Percentiles rank a stretch among this genome's conserved stretches.
These are phyloP conservation scores for Croton setiger DNA, from an alignment of 441 rosid genomes.

Conservation along the genomic window DNA sequence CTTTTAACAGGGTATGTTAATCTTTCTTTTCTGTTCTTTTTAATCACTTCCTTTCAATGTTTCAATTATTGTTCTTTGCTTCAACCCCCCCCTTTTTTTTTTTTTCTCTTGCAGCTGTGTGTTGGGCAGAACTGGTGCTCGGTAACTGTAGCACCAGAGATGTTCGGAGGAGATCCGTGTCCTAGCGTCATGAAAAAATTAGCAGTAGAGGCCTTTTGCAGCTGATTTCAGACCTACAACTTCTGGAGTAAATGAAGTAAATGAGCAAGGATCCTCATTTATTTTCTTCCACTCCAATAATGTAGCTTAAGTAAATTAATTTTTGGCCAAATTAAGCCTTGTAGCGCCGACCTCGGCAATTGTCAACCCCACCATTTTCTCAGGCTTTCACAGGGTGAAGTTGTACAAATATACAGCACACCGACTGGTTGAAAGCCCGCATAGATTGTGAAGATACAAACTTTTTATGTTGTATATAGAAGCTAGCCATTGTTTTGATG, in stretches of 20 bases:
- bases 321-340: slow-evolving; percentile 29
- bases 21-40: slow-evolving; percentile 14
- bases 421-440: slow-evolving; percentile 30
- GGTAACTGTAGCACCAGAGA: slow-evolving; percentile 83
- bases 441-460: slow-evolving; percentile 26
- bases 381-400: slow-evolving; percentile 60
- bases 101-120: slow-evolving; percentile 58
- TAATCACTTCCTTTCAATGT: background rate
- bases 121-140: slow-evolving; percentile 88
- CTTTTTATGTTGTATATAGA: slow-evolving; percentile 24
- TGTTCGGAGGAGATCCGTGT: slow-evolving; percentile 97
- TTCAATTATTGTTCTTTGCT: background rate
- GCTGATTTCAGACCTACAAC: slow-evolving; percentile 33
- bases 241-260: slow-evolving; percentile 16
- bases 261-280: slow-evolving; percentile 11
- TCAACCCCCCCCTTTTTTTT: background rate
- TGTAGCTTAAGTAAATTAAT: slow-evolving; percentile 24
- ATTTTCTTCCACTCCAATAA: slow-evolving; percentile 14
- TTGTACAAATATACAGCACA: slow-evolving; percentile 73
- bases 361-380: slow-evolving; percentile 23
- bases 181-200: slow-evolving; percentile 85
- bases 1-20: slow-evolving; percentile 68
- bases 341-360: slow-evolving; percentile 4
- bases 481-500: slow-evolving; percentile 13
- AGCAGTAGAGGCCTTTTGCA: slow-evolving; percentile 82